Conservation (phyloP, 306 rosid genomes). For the Vigna trinervia region DNA sequence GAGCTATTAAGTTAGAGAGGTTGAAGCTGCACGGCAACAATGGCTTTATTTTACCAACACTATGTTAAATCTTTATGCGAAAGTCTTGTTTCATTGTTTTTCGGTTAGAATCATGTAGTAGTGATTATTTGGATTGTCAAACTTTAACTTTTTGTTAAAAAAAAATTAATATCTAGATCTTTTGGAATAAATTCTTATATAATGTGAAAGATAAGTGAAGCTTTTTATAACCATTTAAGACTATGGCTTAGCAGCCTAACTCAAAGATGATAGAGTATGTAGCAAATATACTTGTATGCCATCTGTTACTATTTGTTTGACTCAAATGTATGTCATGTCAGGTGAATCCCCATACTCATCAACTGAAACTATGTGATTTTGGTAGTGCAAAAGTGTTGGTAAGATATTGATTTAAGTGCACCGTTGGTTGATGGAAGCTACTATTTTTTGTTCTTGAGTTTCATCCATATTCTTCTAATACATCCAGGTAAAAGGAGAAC, state of each 20-base stretch:
- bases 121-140: neutral
- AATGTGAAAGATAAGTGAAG: conserved; percentile 2
- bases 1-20: conserved; percentile 1
- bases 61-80: conserved; percentile 5
- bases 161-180: neutral
- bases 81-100: conserved; percentile 13
- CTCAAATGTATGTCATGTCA: conserved; percentile 55
- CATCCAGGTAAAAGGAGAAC: conserved; percentile 97
- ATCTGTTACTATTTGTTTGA: conserved; percentile 16
- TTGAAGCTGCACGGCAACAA: conserved; percentile 21
- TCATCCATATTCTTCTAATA: conserved; percentile 46
- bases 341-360: conserved; percentile 99
- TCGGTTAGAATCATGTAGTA: neutral
- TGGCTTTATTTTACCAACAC: conserved; percentile 30
- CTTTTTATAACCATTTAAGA: neutral
- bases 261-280: conserved; percentile 32
- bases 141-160: neutral
- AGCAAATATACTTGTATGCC: conserved; percentile 21
- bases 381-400: conserved; percentile 99
- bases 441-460: conserved; percentile 28
- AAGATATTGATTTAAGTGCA: conserved; percentile 49
- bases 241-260: conserved; percentile 9
- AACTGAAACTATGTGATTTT: conserved; percentile 96
- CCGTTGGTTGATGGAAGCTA: conserved; percentile 36
- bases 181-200: conserved; percentile 13